Base-by-base conservation (phyloP, 148 eudicot species). In the Oxyria digyna region DNA sequence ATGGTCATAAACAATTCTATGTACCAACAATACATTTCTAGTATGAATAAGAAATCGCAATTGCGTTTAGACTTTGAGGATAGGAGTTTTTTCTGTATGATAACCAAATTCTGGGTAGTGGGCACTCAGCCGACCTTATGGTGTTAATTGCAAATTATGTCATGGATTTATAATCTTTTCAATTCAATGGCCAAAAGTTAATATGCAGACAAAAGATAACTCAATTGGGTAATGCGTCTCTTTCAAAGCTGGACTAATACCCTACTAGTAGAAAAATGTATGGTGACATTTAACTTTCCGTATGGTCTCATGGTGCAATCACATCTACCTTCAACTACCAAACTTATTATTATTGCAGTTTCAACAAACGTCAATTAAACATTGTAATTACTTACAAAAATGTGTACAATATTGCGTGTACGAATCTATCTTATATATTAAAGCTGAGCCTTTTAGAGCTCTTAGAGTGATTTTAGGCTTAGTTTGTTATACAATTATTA, bases 251-350 rank as follows among this genome's bases (percentile, higher is more conserved):
- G 8, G 38, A 1, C 17, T 38, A 59, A 29, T 59, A 27, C 65
- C 38, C 18, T 29, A 29, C 31, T 15, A 12, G 10, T 31, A 38
- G 9, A 31, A 59, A 27, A 59, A 59, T 52, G 62, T 8, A 59
- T 15, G n/a, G 65, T 27, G 37, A 59, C 65, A 59, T 29, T 31
- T 59, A 14, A 29, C 65, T 59, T 14, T n/a, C 65, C 38, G 2
- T 59, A 31, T 14, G 65, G 20, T 59, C 65, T 59, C 65, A 59
- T 59, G 35, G 65, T 29, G 37, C 37, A 2, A 59, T 59, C 65
- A 57, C 38, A 31, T 59, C 37, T 59, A 29, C 65, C 38, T 59
- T 26, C 63, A 55, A 29, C 65, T 59, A 59, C 65, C 65, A 59
- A 59, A 59, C 65, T 59, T 55, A 26, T 13, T 4, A n/a, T 46